phyloP scores from a whole-genome alignment of 2,329 filamentous ascomycete species.

The Cercospora sojina region DNA sequence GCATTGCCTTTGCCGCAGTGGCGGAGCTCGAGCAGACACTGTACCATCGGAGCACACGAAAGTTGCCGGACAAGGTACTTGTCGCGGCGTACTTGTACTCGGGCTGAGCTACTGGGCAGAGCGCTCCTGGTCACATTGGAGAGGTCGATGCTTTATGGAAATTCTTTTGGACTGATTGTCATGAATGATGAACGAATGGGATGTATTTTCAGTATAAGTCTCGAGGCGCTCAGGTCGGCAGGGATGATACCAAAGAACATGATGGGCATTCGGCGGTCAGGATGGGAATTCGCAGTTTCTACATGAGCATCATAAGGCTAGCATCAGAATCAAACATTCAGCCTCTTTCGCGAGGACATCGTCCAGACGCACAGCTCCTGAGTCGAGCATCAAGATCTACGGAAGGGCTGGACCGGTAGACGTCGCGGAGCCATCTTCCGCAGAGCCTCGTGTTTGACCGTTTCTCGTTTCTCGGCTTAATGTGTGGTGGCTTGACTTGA shows the following conservation, averaged over 20 bases:
- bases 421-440: not conserved
- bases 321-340: not conserved
- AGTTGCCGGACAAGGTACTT: not conserved
- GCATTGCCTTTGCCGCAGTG: not conserved
- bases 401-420: not conserved
- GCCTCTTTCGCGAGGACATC: not conserved
- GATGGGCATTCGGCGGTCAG: not conserved
- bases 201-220: not conserved
- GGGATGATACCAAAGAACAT: not conserved
- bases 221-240: not conserved
- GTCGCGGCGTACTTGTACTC: not conserved
- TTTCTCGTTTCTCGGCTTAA: not conserved
- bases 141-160: not conserved
- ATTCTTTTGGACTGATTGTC: not conserved
- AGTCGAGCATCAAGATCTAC: not conserved
- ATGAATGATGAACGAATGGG: not conserved
- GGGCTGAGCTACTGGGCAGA: not conserved
- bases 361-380: not conserved
- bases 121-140: not conserved
- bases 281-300: not conserved
- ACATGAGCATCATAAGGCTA: not conserved
- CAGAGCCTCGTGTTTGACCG: not conserved
- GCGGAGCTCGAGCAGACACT: not conserved
- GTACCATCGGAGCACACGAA: not conserved
- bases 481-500: not conserved